These are phyloP conservation scores for Lyophyllum semitale DNA, from an alignment of 768 basidiomycete genomes.

Conservation along the genomic window DNA sequence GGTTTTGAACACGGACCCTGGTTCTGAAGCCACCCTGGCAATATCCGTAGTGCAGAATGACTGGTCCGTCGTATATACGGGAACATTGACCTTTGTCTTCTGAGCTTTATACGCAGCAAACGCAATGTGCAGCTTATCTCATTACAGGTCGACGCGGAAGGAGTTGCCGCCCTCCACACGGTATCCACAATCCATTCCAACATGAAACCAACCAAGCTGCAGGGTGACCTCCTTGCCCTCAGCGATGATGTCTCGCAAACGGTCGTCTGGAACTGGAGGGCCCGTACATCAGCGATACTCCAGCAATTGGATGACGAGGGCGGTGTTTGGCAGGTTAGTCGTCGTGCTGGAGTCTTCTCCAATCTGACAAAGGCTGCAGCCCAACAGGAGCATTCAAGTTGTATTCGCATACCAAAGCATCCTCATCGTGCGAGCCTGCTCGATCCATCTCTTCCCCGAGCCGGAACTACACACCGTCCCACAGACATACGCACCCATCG, in stretches of 20 bases:
- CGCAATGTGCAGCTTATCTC: conserved; percentile 35
- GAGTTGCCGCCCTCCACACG: conserved; percentile 27
- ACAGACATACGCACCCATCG: conserved; percentile 35
- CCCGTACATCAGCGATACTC: conserved; percentile 46
- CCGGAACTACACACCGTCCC: conserved; percentile 36
- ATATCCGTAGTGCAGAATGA: conserved; percentile 43
- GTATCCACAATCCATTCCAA: conserved; percentile 37
- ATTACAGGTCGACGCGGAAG: conserved; percentile 13
- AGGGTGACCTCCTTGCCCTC: conserved; percentile 54
- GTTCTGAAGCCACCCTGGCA: conserved; percentile 50
- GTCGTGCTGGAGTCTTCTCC: too few species aligned
- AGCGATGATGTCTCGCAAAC: conserved; percentile 54
- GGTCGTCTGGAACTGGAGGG: conserved; percentile 57
- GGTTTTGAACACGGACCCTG: conserved; percentile 46
- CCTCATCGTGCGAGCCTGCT: conserved; percentile 61
- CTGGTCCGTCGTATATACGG: conserved; percentile 38
- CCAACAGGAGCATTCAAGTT: conserved; percentile 55
- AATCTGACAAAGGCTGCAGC: conserved; percentile 26
- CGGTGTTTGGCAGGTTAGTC: conserved; percentile 33
- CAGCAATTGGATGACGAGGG: conserved; percentile 33
- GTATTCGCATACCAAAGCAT: conserved; percentile 46
- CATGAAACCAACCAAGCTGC: conserved; percentile 48
- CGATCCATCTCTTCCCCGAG: conserved; percentile 54
- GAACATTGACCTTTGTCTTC: conserved; percentile 17
- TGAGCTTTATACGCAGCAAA: conserved; percentile 23